Conservation (phyloP, 768 basidiomycete species). For the Termitomyces sp. region DNA sequence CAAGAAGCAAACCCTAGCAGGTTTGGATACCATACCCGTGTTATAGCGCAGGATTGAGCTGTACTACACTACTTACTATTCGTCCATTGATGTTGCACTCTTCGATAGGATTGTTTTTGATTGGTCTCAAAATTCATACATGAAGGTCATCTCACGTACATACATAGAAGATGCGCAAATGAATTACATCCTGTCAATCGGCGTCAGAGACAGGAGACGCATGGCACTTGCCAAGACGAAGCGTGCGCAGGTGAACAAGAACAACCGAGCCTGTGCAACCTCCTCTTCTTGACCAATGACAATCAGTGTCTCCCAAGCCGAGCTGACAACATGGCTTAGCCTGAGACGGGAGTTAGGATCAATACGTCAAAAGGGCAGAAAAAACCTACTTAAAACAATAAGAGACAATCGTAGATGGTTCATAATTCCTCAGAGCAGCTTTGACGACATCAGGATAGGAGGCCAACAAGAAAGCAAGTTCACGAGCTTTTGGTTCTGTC, state of each 20-base stretch:
- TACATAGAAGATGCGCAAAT: neutral
- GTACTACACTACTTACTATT: too few relatives aligned
- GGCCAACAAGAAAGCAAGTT: constrained; percentile 9
- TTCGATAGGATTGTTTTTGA: too few relatives aligned
- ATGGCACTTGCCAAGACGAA: constrained; percentile 3
- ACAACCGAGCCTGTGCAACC: constrained; percentile 5
- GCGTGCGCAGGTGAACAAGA: constrained; percentile 5
- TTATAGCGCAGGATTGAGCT: too few relatives aligned
- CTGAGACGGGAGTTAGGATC: neutral
- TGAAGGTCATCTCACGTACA: neutral
- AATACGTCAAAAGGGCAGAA: neutral
- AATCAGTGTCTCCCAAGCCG: constrained; percentile 6
- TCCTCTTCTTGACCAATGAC: constrained; percentile 9
- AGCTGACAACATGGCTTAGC: constrained; percentile 4
- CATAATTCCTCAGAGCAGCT: constrained; percentile 3
- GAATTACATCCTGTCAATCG: constrained; percentile 7
- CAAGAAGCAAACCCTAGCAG: too few relatives aligned
- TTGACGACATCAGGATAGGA: constrained; percentile 9
- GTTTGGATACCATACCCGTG: too few relatives aligned
- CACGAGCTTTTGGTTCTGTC: constrained; percentile 5
- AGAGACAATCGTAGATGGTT: constrained; percentile 4
- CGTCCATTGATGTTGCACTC: too few relatives aligned
- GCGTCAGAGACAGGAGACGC: constrained; percentile 8
- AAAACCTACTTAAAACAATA: neutral
- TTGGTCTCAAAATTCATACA: too few relatives aligned